Conservation (phyloP, 306 rosid genomes). For the Castanea crenata region DNA sequence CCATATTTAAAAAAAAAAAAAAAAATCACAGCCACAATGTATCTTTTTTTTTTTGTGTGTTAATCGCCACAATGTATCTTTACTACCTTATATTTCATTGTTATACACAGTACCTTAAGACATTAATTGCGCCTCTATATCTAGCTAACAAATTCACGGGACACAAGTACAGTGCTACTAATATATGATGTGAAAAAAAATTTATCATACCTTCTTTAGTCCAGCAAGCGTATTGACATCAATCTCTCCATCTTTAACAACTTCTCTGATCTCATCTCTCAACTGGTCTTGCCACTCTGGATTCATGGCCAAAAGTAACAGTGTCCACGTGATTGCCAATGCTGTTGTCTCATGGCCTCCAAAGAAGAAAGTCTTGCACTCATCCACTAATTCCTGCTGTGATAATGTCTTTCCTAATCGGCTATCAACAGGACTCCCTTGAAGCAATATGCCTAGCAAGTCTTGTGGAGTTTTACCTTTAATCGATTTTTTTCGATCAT, state of each 20-base stretch:
- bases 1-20: too few species aligned
- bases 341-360: conserved; percentile 96
- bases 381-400: conserved; percentile 60
- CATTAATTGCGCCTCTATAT: background rate
- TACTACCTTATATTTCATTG: too few species aligned
- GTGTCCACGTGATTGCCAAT: conserved; percentile 80
- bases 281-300: conserved; percentile 68
- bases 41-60: too few species aligned
- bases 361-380: conserved; percentile 88
- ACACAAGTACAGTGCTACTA: background rate
- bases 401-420: conserved; percentile 29
- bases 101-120: too few species aligned
- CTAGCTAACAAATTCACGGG: background rate
- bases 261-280: conserved; percentile 71
- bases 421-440: conserved; percentile 37
- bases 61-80: too few species aligned
- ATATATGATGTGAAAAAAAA: background rate
- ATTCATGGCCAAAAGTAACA: conserved; percentile 69
- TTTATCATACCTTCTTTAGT: conserved; percentile 56
- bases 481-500: conserved; percentile 25
- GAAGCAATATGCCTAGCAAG: conserved; percentile 54
- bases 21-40: too few species aligned
- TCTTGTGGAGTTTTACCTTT: conserved; percentile 31
- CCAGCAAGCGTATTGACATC: conserved; percentile 49
- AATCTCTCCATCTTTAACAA: conserved; percentile 44